Percentiles rank a stretch among this genome's conserved stretches.
phyloP scores from a whole-genome alignment of 129 eudicot genomes.

The Helichrysum umbraculigerum region DNA sequence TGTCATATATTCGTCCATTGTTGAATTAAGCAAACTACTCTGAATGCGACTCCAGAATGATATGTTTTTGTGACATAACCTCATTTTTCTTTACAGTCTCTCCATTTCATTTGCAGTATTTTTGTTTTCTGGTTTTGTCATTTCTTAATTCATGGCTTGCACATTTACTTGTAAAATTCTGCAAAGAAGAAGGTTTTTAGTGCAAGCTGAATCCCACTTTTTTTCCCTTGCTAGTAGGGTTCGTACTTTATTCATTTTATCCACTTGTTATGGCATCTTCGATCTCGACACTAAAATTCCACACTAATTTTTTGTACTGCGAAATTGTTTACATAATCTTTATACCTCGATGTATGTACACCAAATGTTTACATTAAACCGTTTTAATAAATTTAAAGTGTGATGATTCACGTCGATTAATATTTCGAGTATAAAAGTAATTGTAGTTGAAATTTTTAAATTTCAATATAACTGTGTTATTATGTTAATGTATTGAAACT shows the following conservation, averaged over 20 bases:
- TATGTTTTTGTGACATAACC: not conserved
- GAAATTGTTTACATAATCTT: not conserved
- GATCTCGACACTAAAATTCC: not conserved
- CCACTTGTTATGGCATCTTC: not conserved
- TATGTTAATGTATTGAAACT: not conserved
- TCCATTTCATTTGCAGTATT: not conserved
- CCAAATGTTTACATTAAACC: not conserved
- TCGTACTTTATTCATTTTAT: not conserved
- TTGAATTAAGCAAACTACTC: not conserved
- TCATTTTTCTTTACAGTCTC: not conserved
- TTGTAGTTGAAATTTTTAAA: too few relatives aligned
- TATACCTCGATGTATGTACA: not conserved
- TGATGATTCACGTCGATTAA: not conserved
- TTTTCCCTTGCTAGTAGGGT: not conserved
- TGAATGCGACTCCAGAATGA: slow-evolving; percentile 7
- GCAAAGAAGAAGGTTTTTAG: not conserved
- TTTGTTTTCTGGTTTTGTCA: not conserved
- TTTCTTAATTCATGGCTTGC: not conserved
- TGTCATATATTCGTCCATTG: not conserved
- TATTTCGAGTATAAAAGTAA: too few relatives aligned
- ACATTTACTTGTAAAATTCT: not conserved
- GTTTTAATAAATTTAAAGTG: too few relatives aligned
- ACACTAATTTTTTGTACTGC: not conserved
- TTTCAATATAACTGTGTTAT: too few relatives aligned
- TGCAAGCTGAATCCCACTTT: not conserved